Base-by-base conservation (phyloP, 768 basidiomycete genomes). In the Coprinopsis marcescibilis region DNA sequence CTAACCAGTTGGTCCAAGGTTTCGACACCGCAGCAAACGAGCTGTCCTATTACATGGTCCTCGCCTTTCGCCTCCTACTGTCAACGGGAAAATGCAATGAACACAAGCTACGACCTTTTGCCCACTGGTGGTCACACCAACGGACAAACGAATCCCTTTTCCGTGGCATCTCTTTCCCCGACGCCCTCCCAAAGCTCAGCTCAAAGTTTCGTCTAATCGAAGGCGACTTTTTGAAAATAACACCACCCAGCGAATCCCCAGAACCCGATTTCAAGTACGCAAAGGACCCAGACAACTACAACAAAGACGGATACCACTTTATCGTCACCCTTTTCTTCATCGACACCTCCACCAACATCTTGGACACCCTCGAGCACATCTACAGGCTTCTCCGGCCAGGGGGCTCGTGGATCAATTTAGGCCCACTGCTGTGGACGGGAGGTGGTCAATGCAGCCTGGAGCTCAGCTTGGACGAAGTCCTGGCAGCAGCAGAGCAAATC, bases 111-210 rank as follows among this genome's bases (percentile, higher is more conserved):
- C 71, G 75, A 34, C 85, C 85, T 0, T 85, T 77, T 55, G 68
- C 78, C 0, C 76, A 83, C 53, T 81, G 80, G 76, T 84, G 82
- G 61, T 85, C 83, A 14, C 83, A 87, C 57, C 81, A 84, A 53
- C 70, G 75, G 11, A 66, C 66, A 20, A 67, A 66, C 12, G 66
- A 67, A 12, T 59, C 70, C 10, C 57, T 80, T 2, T 80, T 84
- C 56, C 77, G 81, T 14, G 25, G 57, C 3, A 65, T 84, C 42
- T 49, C 57, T 0, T 82, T 85, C 54, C 85, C 85, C 0, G 83
- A 87, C 56, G 71, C 67, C 27, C 54, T 83, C 10, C 83, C 83
- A 0, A 67, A 74, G 3, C 64, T 75, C 27, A 60, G 62, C 4
- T 50, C 63, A 15, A 62, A 57, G 7, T 68, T 85, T 49, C 64